These are phyloP conservation scores for Prillingera fragicola DNA, from an alignment of 1,284 basidiomycete species.

Conservation along the genomic window DNA sequence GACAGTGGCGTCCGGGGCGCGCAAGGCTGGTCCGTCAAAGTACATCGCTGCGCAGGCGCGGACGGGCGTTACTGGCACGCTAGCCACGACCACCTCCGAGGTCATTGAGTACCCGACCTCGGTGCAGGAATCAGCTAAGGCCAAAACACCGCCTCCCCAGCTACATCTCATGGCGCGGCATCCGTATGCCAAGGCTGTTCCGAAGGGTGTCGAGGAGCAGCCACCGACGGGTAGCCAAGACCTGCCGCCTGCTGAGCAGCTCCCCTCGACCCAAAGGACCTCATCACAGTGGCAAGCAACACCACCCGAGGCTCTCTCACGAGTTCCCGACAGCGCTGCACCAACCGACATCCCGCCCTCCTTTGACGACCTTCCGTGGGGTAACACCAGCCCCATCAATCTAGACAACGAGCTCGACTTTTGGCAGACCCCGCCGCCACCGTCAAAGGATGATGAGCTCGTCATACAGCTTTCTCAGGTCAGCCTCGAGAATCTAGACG, in stretches of 20 bases:
- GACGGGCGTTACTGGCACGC: background rate
- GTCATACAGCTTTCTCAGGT: background rate
- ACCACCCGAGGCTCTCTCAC: background rate
- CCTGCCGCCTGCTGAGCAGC: too few relatives aligned
- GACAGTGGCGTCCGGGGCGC: background rate
- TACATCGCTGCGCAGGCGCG: background rate
- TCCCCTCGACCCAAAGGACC: too few relatives aligned
- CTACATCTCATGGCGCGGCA: background rate
- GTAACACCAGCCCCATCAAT: background rate
- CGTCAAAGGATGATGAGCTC: background rate
- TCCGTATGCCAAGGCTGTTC: too few relatives aligned
- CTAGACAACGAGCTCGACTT: background rate
- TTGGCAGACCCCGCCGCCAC: background rate
- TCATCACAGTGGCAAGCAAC: background rate
- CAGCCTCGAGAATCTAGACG: background rate
- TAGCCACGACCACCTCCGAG: background rate
- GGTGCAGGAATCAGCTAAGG: background rate
- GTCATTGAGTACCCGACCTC: background rate
- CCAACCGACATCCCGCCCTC: background rate
- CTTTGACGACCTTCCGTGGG: too few relatives aligned
- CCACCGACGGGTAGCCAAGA: too few relatives aligned
- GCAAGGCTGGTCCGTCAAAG: background rate
- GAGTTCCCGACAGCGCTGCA: background rate
- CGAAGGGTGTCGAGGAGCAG: too few relatives aligned
- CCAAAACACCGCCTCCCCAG: background rate